Conservation (phyloP, 1,139 yeast species). For the Oligophagozyma castellii region DNA sequence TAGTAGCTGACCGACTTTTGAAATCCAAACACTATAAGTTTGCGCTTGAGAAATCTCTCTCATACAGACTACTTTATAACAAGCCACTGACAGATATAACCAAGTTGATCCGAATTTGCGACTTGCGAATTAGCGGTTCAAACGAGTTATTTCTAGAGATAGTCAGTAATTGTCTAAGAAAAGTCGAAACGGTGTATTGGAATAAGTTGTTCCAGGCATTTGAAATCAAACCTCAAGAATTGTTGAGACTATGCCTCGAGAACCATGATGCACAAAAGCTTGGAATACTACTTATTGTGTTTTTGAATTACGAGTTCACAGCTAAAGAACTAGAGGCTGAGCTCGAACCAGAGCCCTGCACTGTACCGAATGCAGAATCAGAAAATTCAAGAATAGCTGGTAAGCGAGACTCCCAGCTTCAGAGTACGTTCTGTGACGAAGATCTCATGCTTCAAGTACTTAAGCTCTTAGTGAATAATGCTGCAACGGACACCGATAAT, state of each 20-base stretch:
- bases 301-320: slow-evolving; percentile 29
- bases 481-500: slow-evolving; percentile 20
- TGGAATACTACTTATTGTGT: slow-evolving; percentile 33
- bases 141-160: slow-evolving; percentile 27
- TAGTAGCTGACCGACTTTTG: slow-evolving; percentile 13
- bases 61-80: slow-evolving; percentile 26
- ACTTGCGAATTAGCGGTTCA: slow-evolving; percentile 1
- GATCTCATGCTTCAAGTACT: slow-evolving; percentile 29
- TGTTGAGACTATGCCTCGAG: slow-evolving; percentile 27
- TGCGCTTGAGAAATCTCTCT: slow-evolving; percentile 21
- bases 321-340: slow-evolving; percentile 11
- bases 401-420: slow-evolving; percentile 9
- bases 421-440: slow-evolving; percentile 25
- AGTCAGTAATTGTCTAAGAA: slow-evolving; percentile 46
- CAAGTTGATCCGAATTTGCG: slow-evolving; percentile 27
- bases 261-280: slow-evolving; percentile 31
- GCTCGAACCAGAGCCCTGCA: slow-evolving; percentile 9
- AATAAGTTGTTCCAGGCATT: slow-evolving; percentile 32
- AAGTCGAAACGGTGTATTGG: slow-evolving; percentile 57
- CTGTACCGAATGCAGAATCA: slow-evolving; percentile 2
- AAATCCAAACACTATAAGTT: slow-evolving; percentile 17
- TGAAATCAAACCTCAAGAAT: slow-evolving; percentile 28
- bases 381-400: slow-evolving; percentile 1
- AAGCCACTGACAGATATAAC: slow-evolving; percentile 37
- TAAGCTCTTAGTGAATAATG: slow-evolving; percentile 26